Evolutionary conservation across 192 early-diverging fungal species (phyloP), one percentile per base, ranked within the genome.

Genomic region (Podila epigama): DNA sequence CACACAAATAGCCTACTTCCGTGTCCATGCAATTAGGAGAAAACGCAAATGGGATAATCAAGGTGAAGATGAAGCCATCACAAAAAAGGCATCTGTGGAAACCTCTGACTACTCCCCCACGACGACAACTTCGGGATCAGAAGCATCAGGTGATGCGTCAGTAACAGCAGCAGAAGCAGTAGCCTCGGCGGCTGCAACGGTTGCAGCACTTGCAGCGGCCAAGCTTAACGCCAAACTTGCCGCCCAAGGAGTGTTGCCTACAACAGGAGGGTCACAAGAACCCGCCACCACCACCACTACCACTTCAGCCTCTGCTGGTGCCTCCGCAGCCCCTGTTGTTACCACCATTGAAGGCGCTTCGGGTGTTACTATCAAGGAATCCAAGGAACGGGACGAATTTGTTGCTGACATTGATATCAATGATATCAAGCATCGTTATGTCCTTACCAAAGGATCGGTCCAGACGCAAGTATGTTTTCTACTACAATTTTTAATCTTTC

Each of bases 361-460:
- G 2, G 25, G 58, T 15, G 25, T 31, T 34, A 29, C 68, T 18
- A 48, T 51, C 18, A 60, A 53, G 41, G 61, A 68, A 5, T 61
- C 33, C 5, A 84, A 75, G 36, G 80, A 84, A 5, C 42, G 71
- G 18, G 75, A 84, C 41, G 85, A 86, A 53, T 92, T 92, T 51
- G 62, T 83, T 3, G 71, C 70, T 18, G 87, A 94, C 33, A 85
- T 96, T 58, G 83, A 85, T 48, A 97, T 97, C 66, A 97, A 97
- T 78, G 86, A 92, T 54, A 81, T 93, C 12, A 87, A 85, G 41
- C 93, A 97, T 66, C 85, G 93, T 29, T 94, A 94, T 70, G 62
- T 87, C 28, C 79, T 97, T 41, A 95, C 94, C 10, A 93, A 93
- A 52, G 87, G 89, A 10, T 80, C 88, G 0, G 91, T 92, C 7